These are phyloP conservation scores for Daldinia sp. DNA, from an alignment of 2,329 filamentous ascomycete genomes.

Conservation along the genomic window DNA sequence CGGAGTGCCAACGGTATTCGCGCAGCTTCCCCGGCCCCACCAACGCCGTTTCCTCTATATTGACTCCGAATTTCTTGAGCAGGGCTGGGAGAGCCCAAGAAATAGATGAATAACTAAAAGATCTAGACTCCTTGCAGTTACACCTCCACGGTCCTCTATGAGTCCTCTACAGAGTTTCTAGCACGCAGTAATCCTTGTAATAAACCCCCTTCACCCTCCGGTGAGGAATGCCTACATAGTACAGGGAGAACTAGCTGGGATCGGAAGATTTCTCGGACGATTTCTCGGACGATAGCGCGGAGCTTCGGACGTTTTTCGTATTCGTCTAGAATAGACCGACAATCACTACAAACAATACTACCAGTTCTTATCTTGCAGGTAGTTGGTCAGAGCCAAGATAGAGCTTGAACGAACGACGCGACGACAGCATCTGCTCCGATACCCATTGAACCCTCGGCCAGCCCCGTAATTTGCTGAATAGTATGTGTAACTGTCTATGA, in stretches of 20 bases:
- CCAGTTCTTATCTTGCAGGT: constrained; percentile 4
- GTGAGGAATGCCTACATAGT: background rate
- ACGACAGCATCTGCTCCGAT: background rate
- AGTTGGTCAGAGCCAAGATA: background rate
- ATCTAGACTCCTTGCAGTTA: too few species aligned
- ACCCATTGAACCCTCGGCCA: constrained; percentile 7
- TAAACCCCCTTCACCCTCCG: background rate
- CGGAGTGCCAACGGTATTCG: too few species aligned
- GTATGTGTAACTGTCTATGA: background rate
- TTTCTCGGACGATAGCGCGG: constrained; percentile 3
- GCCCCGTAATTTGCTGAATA: background rate
- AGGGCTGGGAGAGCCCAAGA: too few species aligned
- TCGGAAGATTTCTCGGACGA: constrained; percentile 7
- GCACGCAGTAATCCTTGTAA: background rate
- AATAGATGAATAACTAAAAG: too few species aligned
- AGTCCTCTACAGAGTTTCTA: background rate
- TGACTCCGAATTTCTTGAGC: too few species aligned
- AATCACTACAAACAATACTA: background rate
- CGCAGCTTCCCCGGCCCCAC: too few species aligned
- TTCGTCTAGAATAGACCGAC: background rate
- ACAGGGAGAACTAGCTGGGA: constrained; percentile 1
- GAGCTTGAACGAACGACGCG: constrained; percentile 7
- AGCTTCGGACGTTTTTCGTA: background rate
- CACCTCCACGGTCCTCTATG: too few species aligned
- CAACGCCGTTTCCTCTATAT: too few species aligned